Evolutionary conservation across 148 eudicot genomes (phyloP).

Genomic region (Vaccinium corymbosum): DNA sequence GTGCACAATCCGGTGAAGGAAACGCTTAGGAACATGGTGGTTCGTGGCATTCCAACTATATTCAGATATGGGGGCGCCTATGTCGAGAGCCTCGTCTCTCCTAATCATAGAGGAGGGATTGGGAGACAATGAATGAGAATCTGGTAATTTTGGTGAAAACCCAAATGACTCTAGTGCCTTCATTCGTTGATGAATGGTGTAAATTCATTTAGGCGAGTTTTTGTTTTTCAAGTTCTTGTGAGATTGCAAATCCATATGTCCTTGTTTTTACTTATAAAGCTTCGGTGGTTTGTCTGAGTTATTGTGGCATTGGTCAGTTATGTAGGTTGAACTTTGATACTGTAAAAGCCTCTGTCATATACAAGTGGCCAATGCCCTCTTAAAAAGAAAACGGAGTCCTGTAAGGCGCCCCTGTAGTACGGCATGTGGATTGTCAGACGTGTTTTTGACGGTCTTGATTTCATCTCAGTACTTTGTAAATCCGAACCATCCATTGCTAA

Average conservation of each 20-base stretch:
- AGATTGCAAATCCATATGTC: background rate
- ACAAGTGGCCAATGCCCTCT: no score
- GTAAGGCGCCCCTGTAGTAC: no score
- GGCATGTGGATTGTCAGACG: no score
- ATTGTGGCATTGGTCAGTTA: no score
- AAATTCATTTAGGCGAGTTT: background rate
- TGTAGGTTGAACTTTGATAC: no score
- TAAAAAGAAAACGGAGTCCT: no score
- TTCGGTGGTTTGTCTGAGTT: no score
- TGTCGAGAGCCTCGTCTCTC: background rate
- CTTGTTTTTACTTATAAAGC: background rate
- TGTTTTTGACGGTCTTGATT: no score
- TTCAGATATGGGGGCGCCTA: background rate
- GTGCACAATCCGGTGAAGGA: background rate
- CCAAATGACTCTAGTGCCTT: background rate
- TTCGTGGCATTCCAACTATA: background rate
- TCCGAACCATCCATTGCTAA: no score
- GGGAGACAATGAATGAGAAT: background rate
- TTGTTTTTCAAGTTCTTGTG: background rate
- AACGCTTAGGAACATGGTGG: background rate
- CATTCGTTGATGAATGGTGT: background rate
- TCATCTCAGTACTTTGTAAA: no score
- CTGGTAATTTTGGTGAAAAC: no score
- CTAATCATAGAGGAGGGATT: background rate
- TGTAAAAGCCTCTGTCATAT: no score